Evolutionary conservation across 1,284 basidiomycete species (phyloP).

Genomic region (Mycena sp.): DNA sequence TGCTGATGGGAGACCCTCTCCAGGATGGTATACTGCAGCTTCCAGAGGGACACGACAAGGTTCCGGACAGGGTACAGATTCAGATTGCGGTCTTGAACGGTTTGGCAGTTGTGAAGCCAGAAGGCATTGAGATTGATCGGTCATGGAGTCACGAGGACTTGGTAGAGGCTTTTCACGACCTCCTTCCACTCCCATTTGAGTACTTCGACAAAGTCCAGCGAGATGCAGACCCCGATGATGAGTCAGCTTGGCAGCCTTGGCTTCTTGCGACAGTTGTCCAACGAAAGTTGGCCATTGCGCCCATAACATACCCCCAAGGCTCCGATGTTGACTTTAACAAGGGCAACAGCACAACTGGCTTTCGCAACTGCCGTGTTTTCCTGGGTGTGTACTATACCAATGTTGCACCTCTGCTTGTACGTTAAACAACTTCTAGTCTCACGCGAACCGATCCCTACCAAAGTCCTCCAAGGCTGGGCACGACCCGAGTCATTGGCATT

Average conservation of each 20-base stretch:
- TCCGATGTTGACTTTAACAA: not conserved
- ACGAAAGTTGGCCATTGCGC: not conserved
- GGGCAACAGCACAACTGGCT: not conserved
- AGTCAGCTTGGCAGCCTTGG: not conserved
- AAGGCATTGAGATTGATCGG: not conserved
- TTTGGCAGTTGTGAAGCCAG: not conserved
- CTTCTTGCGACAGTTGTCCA: not conserved
- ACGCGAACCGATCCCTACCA: not conserved
- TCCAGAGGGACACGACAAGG: not conserved
- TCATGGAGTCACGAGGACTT: not conserved
- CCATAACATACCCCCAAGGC: not conserved
- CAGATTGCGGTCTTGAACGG: not conserved
- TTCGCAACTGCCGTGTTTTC: not conserved
- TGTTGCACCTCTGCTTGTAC: not conserved
- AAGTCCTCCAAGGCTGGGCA: not conserved
- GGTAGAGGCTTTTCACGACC: not conserved
- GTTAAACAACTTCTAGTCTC: not conserved
- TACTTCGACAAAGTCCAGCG: not conserved
- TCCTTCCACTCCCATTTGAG: not conserved
- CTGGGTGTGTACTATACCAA: conserved; percentile 1
- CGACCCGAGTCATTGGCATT: no score
- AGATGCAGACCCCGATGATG: not conserved
- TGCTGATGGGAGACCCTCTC: not conserved
- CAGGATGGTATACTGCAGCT: not conserved
- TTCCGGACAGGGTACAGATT: not conserved